A percentile compares a stretch with the other conserved stretches of the same genome.
phyloP scores from a whole-genome alignment of 345 rosid genomes.

The Gossypioides kirkii region DNA sequence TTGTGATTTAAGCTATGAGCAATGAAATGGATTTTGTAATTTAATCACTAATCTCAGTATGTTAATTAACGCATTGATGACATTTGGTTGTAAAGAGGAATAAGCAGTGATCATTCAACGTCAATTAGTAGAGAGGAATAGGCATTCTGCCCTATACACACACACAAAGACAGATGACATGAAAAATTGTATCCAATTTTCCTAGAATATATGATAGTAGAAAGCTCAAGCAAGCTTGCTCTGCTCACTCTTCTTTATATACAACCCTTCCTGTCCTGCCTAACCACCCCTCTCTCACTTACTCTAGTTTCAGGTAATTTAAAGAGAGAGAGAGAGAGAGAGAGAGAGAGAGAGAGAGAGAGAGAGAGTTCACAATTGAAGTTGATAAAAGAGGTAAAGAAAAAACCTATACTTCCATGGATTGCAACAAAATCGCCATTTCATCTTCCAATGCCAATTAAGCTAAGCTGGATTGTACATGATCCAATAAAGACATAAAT shows the following conservation, averaged over 20 bases:
- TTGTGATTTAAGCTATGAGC: too few species aligned
- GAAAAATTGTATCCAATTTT: too few species aligned
- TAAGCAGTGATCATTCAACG: background rate
- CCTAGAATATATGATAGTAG: background rate
- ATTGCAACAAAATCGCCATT: background rate
- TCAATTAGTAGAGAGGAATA: background rate
- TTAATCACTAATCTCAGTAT: too few species aligned
- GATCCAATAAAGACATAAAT: background rate
- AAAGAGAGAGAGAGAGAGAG: background rate
- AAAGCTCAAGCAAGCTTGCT: background rate
- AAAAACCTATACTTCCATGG: background rate
- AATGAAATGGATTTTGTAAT: too few species aligned
- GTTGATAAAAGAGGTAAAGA: background rate
- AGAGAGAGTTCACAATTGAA: background rate
- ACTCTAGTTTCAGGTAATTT: background rate
- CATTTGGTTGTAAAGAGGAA: too few species aligned
- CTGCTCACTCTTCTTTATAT: background rate
- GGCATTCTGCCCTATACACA: background rate
- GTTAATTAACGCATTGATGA: too few species aligned
- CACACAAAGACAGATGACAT: background rate
- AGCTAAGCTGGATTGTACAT: conserved; percentile 32
- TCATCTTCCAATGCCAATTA: conserved; percentile 42
- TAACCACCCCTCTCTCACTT: background rate
- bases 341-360: background rate
- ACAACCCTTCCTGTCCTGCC: background rate